Evolutionary conservation across 73 alveolate species (phyloP), one percentile per base, ranked within the genome.

Genomic region (Symbiodinium natans): DNA sequence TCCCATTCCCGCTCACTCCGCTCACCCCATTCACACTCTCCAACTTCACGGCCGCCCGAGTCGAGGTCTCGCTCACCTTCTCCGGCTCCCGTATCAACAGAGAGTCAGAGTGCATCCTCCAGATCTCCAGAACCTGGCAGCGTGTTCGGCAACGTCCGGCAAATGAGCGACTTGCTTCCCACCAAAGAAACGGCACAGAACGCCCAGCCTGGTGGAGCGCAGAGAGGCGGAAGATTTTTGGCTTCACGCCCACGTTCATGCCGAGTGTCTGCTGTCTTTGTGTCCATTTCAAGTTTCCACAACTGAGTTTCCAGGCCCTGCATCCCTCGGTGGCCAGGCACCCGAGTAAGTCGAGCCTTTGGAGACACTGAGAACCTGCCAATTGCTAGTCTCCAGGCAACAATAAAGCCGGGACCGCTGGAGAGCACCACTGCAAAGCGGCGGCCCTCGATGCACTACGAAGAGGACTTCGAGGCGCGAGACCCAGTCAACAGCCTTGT

Each of bases 401-500:
- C n/a, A n/a, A n/a, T n/a, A n/a, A n/a, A n/a, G n/a, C n/a, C n/a
- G n/a, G n/a, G n/a, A n/a, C n/a, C n/a, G 36, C 36, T 36, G 15
- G 80, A 29, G 13, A 42, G 88, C 41, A 71, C 15, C 23, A 68
- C 95, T 21, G 41, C 94, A 25, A 36, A 56, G 42, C 46, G 83
- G 33, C 74, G 86, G 25, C 59, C 97, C 41, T 40, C 92, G n/a
- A 34, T 71, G 89, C 77, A 56, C 88, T 90, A 90, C 40, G 97
- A 90, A 41, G 97, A 90, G 48, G 97, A 90, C 88, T 90, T 90
- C 56, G 97, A 90, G 97, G 97, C 10, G n/a, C 21, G 54, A 13
- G 43, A 21, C 1, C 10, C 43, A 23, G 33, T 21, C 85, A 29
- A n/a, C n/a, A n/a, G n/a, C n/a, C n/a, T n/a, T n/a, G n/a, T n/a